These are phyloP conservation scores for Codiaeum variegatum DNA, from an alignment of 441 rosid species.

Conservation along the genomic window DNA sequence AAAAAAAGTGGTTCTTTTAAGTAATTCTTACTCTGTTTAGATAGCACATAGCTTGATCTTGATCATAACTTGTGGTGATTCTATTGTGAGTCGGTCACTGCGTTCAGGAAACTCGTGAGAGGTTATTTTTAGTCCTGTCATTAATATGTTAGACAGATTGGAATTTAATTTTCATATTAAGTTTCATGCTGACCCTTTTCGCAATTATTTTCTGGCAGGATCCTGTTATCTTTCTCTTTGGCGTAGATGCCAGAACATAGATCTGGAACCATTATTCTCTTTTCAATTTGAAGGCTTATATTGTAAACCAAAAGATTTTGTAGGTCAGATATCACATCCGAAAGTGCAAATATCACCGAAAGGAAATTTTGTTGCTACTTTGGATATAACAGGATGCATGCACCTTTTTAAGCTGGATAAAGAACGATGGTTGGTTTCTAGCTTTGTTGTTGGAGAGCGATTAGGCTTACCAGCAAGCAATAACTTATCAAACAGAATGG, in stretches of 20 bases:
- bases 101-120: not conserved
- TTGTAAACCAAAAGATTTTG: conserved; percentile 36
- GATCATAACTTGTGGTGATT: not conserved
- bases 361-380: conserved; percentile 60
- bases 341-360: conserved; percentile 76
- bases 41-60: not conserved
- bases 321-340: conserved; percentile 49
- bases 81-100: not conserved
- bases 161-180: not conserved
- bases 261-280: conserved; percentile 51
- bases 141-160: not conserved
- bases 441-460: conserved; percentile 33
- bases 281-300: conserved; percentile 67
- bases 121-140: not conserved
- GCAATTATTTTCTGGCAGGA: conserved; percentile 43
- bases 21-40: not conserved
- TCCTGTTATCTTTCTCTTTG: conserved; percentile 64
- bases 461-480: conserved; percentile 30
- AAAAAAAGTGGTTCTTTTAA: not conserved
- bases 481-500: conserved; percentile 23
- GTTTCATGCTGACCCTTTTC: conserved; percentile 16
- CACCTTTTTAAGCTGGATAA: conserved; percentile 60
- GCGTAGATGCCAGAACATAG: conserved; percentile 44
- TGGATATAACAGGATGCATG: conserved; percentile 66
- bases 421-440: conserved; percentile 38